phyloP scores from a whole-genome alignment of 768 basidiomycete species.

The Suillus tomentosus region DNA sequence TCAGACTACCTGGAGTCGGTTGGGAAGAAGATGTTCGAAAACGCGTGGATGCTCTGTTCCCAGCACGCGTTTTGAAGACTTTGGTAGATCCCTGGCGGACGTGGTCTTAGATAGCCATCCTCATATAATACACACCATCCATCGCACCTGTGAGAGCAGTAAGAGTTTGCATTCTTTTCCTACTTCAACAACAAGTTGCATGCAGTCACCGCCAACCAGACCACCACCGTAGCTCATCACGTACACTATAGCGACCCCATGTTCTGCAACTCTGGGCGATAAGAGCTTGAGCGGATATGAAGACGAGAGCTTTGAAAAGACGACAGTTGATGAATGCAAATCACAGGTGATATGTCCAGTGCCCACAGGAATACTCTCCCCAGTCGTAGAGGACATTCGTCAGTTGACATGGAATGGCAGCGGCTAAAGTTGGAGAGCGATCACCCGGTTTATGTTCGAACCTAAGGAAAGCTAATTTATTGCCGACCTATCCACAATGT shows the following conservation, averaged over 20 bases:
- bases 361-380: slow-evolving; percentile 37
- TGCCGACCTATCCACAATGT: neutral
- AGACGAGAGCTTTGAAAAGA: slow-evolving; percentile 75
- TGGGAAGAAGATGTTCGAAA: slow-evolving; percentile 17
- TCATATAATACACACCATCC: slow-evolving; percentile 20
- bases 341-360: slow-evolving; percentile 59
- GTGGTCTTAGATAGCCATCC: slow-evolving; percentile 7
- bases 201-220: slow-evolving; percentile 81
- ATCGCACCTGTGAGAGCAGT: slow-evolving; percentile 80
- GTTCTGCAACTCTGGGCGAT: slow-evolving; percentile 58
- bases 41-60: slow-evolving; percentile 54
- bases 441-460: neutral
- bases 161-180: slow-evolving; percentile 59
- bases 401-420: slow-evolving; percentile 7
- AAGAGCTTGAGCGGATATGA: slow-evolving; percentile 89
- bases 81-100: slow-evolving; percentile 82
- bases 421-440: neutral
- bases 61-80: slow-evolving; percentile 81
- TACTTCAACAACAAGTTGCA: slow-evolving; percentile 65
- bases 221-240: slow-evolving; percentile 90
- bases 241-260: slow-evolving; percentile 69
- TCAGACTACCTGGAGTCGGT: neutral
- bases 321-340: slow-evolving; percentile 53
- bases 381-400: slow-evolving; percentile 1
- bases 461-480: neutral